phyloP scores from a whole-genome alignment of 1,284 basidiomycete species.

The Marasmius fiardii region DNA sequence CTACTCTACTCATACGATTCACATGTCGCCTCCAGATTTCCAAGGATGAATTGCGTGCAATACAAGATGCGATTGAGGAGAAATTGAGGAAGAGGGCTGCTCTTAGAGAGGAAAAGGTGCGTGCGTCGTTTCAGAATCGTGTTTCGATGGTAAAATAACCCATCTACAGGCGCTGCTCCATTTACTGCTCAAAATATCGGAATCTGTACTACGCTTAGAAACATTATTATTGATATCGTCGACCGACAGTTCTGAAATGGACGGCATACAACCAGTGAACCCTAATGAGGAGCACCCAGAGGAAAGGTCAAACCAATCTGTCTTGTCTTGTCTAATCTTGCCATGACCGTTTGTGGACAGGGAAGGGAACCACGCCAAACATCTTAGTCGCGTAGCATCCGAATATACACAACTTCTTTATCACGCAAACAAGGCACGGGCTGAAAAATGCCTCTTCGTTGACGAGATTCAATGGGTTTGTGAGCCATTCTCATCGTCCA shows the following conservation, averaged over 20 bases:
- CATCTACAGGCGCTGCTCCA: conserved; percentile 69
- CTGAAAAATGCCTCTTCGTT: conserved; percentile 74
- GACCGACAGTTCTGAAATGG: conserved; percentile 26
- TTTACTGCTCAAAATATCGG: conserved; percentile 84
- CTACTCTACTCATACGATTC: conserved; percentile 1
- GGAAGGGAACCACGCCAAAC: conserved; percentile 72
- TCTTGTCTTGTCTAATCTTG: conserved; percentile 5
- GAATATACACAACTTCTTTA: conserved; percentile 95
- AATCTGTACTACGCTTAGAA: conserved; percentile 82
- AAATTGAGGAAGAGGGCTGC: conserved; percentile 73
- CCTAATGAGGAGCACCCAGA: conserved; percentile 26
- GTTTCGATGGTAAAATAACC: conserved; percentile 1
- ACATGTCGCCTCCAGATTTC: conserved; percentile 46
- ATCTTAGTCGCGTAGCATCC: conserved; percentile 79
- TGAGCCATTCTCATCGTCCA: conserved; percentile 26
- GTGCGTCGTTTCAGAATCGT: conserved; percentile 9
- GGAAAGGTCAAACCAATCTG: conserved; percentile 31
- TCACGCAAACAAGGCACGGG: conserved; percentile 78
- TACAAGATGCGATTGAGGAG: conserved; percentile 73
- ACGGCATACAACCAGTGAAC: conserved; percentile 25
- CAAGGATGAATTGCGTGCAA: conserved; percentile 53
- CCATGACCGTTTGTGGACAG: conserved; percentile 29
- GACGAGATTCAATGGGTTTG: conserved; percentile 84
- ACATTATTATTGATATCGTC: conserved; percentile 68
- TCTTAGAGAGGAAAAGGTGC: conserved; percentile 82